Conservation (phyloP, 2,329 filamentous ascomycete genomes). For the Aureobasidium mangrovei region DNA sequence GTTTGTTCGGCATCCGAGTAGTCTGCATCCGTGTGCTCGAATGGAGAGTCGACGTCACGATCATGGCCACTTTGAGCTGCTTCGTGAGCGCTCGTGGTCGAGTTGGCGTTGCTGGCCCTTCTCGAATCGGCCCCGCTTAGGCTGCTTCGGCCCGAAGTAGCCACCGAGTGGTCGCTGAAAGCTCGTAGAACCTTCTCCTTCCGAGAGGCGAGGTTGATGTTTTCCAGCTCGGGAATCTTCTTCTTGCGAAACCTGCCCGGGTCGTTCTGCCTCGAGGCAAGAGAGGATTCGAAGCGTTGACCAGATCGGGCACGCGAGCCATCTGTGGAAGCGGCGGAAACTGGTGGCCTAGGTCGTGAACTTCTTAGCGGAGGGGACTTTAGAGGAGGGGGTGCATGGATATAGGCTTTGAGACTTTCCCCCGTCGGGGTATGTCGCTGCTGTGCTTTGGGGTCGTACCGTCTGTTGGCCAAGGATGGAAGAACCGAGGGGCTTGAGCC, state of each 20-base stretch:
- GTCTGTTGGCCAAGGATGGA: slow-evolving; percentile 21
- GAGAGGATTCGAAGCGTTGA: slow-evolving; percentile 41
- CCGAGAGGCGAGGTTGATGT: slow-evolving; percentile 76
- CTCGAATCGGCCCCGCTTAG: slow-evolving; percentile 1
- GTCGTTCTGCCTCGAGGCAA: slow-evolving; percentile 6
- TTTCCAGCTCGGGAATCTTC: slow-evolving; percentile 54
- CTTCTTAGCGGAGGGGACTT: slow-evolving; percentile 72
- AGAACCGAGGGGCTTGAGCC: slow-evolving; percentile 15
- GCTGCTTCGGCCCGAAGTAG: slow-evolving; percentile 26
- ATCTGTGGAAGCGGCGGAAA: slow-evolving; percentile 65
- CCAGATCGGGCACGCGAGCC: slow-evolving; percentile 58
- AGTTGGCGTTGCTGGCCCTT: slow-evolving; percentile 6
- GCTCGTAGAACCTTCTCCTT: slow-evolving; percentile 75
- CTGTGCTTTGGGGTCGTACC: slow-evolving; percentile 28
- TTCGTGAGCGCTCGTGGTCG: not conserved
- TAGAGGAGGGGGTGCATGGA: slow-evolving; percentile 60
- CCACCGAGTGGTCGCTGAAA: slow-evolving; percentile 59
- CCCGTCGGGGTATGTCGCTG: slow-evolving; percentile 31
- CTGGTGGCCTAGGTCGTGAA: slow-evolving; percentile 69
- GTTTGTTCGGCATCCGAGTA: not conserved
- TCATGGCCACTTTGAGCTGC: not conserved
- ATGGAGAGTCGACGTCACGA: not conserved
- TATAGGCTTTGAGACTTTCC: slow-evolving; percentile 56
- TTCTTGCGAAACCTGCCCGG: slow-evolving; percentile 15
- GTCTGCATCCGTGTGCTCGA: slow-evolving; percentile 5